Conservation (phyloP, 805 yeast genomes). For the Monosporozyma aerobia region DNA sequence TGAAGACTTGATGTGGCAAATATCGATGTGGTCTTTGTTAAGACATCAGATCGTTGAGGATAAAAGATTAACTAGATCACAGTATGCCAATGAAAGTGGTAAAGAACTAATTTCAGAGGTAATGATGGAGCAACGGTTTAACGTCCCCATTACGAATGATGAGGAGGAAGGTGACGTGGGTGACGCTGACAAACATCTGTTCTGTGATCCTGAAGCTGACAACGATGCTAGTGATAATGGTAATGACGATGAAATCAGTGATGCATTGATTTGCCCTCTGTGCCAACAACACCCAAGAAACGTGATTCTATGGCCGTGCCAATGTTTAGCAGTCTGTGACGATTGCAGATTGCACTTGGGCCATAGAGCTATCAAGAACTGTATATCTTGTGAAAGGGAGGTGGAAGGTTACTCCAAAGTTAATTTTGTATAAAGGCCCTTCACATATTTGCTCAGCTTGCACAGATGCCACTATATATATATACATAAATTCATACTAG, state of each 20-base stretch:
- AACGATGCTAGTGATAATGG: slow-evolving; percentile 29
- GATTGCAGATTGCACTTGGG: slow-evolving; percentile 68
- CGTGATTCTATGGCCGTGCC: slow-evolving; percentile 87
- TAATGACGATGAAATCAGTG: slow-evolving; percentile 19
- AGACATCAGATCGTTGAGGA: slow-evolving; percentile 15
- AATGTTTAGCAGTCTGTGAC: slow-evolving; percentile 83
- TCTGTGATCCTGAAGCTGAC: neutral
- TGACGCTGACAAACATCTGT: slow-evolving; percentile 4
- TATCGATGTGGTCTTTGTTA: slow-evolving; percentile 24
- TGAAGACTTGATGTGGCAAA: slow-evolving; percentile 18
- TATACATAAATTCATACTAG: too few relatives aligned
- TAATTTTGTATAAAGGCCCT: slow-evolving; percentile 15
- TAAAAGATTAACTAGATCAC: slow-evolving; percentile 29
- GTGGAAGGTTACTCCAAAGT: slow-evolving; percentile 50
- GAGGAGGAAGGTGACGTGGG: neutral
- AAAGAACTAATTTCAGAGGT: slow-evolving; percentile 26
- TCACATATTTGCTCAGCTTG: too few relatives aligned
- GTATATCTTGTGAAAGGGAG: slow-evolving; percentile 74
- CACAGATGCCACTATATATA: too few relatives aligned
- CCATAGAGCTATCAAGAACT: slow-evolving; percentile 60
- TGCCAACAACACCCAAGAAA: slow-evolving; percentile 70
- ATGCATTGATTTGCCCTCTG: slow-evolving; percentile 53
- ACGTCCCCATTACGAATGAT: neutral
- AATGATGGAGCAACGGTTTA: slow-evolving; percentile 5
- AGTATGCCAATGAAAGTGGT: slow-evolving; percentile 25